Base-by-base conservation (phyloP, 352 stramenopile genomes). In the Pythium apleroticum region DNA sequence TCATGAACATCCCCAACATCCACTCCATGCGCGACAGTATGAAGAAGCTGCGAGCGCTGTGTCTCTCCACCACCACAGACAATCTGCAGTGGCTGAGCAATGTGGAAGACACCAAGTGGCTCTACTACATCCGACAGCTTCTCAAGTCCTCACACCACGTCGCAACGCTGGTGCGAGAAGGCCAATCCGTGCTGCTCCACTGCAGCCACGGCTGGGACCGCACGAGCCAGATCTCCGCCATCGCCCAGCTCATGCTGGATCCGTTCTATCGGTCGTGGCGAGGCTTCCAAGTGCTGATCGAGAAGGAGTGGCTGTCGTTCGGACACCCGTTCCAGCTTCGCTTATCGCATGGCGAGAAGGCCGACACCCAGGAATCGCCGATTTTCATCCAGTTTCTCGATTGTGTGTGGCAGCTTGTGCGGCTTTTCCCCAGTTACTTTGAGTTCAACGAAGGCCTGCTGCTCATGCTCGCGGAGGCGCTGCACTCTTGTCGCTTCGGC, bases 1-100 rank as follows among this genome's bases (percentile, higher is more conserved):
- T 99, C 82, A 98, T 98, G 87, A 97, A 98, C 62, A 99, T 99
- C 69, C 91, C 90, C 14, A 99, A 99, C 71, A 99, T 99, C 63
- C 97, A 99, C 74, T 95, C 91, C 15, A 98, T 99, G 79, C 92
- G 98, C 37, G 94, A 99, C 72, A 94, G 80, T 33, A 84, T 93
- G 71, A 92, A 90, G 72, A 91, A 84, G 49, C 62, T 93, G 19
- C 81, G 84, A 3, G 69, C 74, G 5, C 69, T 95, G 3, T 88
- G 91, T 57, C 77, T 88, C 1, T 97, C 81, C n/a, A 74, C 78
- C 2, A 87, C 80, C 24, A 95, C 90, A 58, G 84, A 98, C 50
- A 96, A 99, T 65, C 85, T 97, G 58, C 89, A 92, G 57, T 98
- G 93, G 86, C 80, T 96, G 4, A 79, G 75, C 30, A 88, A 81